Evolutionary conservation across 2,329 filamentous ascomycete species (phyloP), one percentile per base, ranked within the genome.

Genomic region (Biscogniauxia mediterranea): DNA sequence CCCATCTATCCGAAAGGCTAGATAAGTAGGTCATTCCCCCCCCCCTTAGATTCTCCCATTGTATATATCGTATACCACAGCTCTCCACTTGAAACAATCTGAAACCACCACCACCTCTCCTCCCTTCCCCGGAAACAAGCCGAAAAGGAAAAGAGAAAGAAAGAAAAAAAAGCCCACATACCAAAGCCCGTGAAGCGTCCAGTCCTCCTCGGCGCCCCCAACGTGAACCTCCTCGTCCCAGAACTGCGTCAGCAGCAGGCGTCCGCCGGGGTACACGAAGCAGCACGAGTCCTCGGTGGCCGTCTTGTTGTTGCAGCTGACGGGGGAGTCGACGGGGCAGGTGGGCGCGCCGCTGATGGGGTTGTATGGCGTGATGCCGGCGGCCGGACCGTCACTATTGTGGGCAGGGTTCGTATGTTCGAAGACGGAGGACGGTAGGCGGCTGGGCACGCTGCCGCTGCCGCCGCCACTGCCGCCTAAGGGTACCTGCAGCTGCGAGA

Each of bases 111-210:
- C 23, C 23, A 23, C 3, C 15, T 2, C 5, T 54, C 8, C 8
- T 26, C 52, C 26, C n/a, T 19, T 25, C 28, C 42, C 11, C 2
- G 49, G 21, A 52, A 6, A 23, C 42, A 28, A 19, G 28, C 13
- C 5, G 56, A 57, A n/a, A 42, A 26, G 20, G 28, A 8, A 50
- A 3, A 32, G 17, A 49, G 32, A 23, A 25, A 6, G 55, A 23
- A 3, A n/a, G 26, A 46, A 23, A 25, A 6, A 56, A 23, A 3
- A n/a, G 26, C 28, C 3, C 54, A 65, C 74, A 28, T 62, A 79
- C 78, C 79, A 80, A 28, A 80, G 65, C n/a, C 78, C 78, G 54
- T 79, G 78, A 1, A 80, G 60, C 0, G 78, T 80, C 78, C 77
- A 80, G 60, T 79, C 78, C 60, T 76, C 71, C 61, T 80, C 78